phyloP scores from a whole-genome alignment of 2,329 filamentous ascomycete genomes.

The Neofusicoccum kwambonambiense region DNA sequence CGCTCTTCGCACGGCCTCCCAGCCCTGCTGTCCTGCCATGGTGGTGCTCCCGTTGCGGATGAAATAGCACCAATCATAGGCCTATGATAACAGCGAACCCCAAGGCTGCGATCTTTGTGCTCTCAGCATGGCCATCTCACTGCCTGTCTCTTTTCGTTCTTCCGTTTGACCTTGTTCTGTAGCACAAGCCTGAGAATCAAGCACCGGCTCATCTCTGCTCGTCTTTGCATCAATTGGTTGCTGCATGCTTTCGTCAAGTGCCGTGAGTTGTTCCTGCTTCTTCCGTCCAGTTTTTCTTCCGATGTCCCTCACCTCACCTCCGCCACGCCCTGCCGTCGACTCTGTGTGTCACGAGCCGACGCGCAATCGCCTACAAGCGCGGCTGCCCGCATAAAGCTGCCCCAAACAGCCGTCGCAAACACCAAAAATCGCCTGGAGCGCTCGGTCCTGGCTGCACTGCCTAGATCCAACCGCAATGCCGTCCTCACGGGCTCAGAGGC shows the following conservation, averaged over 20 bases:
- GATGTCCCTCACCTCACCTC: not conserved
- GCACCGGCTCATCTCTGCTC: not conserved
- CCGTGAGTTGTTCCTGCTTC: conserved; percentile 1
- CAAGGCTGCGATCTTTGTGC: no score
- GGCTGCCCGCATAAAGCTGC: not conserved
- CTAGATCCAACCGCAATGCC: not conserved
- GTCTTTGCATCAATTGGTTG: not conserved
- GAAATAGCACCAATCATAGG: not conserved
- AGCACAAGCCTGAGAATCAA: not conserved
- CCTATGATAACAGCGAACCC: not conserved
- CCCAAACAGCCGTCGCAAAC: not conserved
- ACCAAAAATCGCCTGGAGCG: no score
- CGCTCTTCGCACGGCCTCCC: not conserved
- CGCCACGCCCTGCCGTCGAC: not conserved
- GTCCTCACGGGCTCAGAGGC: conserved; percentile 1
- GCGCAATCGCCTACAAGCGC: not conserved
- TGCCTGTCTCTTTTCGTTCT: not conserved
- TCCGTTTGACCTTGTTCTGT: not conserved
- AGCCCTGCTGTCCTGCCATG: no score
- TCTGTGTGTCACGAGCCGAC: not conserved
- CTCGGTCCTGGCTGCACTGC: not conserved
- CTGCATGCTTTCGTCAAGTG: not conserved
- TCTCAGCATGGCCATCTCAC: not conserved
- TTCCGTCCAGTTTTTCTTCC: not conserved
- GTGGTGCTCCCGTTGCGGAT: not conserved